A percentile compares a stretch with the other conserved stretches of the same genome.
Conservation (phyloP, 228 moss, liverwort and hornwort genomes). For the Sphagnum magellanicum region DNA sequence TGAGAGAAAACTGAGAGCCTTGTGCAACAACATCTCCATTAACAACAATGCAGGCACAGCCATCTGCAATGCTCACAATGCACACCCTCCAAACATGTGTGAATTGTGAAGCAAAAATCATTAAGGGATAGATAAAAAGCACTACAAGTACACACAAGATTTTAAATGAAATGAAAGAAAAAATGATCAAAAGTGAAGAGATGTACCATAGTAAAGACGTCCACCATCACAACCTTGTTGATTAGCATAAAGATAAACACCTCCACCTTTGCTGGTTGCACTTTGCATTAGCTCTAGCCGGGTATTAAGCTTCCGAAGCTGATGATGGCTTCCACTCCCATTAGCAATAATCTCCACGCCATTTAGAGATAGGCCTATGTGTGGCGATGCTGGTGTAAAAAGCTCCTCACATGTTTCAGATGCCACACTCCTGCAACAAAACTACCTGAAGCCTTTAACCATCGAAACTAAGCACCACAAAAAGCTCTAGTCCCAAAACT, state of each 20-base stretch:
- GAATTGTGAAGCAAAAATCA: neutral
- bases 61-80: conserved; percentile 10
- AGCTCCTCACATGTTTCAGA: conserved; percentile 96
- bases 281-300: conserved; percentile 86
- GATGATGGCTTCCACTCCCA: conserved; percentile 97
- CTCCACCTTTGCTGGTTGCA: conserved; percentile 79
- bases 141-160: too few species aligned
- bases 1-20: conserved; percentile 58
- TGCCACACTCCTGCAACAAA: conserved; percentile 45
- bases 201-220: conserved; percentile 76
- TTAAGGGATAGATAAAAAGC: neutral
- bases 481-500: neutral
- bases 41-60: conserved; percentile 43
- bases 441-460: neutral
- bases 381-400: conserved; percentile 79
- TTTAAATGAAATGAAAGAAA: too few species aligned
- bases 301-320: conserved; percentile 87
- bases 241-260: conserved; percentile 59
- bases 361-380: conserved; percentile 56
- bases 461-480: neutral
- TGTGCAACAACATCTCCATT: conserved; percentile 68
- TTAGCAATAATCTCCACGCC: conserved; percentile 93
- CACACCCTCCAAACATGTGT: neutral
- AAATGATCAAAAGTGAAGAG: too few species aligned
- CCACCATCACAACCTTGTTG: conserved; percentile 97